Percentiles rank a stretch among this genome's conserved stretches.
phyloP scores from a whole-genome alignment of 768 basidiomycete genomes.

The Phanerodontia chrysosporium region DNA sequence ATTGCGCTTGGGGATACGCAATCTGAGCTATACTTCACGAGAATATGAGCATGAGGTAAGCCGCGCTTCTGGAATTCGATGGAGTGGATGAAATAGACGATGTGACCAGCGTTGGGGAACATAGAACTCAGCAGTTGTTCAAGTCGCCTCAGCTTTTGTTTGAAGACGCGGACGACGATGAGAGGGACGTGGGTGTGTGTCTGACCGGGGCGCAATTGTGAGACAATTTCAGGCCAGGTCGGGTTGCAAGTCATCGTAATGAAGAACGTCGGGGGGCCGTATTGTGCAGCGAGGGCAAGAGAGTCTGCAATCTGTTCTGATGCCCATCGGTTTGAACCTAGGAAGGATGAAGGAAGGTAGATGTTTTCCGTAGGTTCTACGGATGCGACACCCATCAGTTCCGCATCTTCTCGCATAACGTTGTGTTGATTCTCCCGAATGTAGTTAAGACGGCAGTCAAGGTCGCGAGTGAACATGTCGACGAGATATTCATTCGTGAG shows the following conservation, averaged over 20 bases:
- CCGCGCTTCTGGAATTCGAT: constrained; percentile 42
- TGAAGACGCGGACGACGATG: constrained; percentile 33
- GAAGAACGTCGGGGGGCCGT: constrained; percentile 32
- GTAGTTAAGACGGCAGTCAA: constrained; percentile 31
- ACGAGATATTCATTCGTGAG: constrained; percentile 32
- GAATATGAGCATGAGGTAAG: constrained; percentile 37
- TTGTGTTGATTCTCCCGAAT: constrained; percentile 27
- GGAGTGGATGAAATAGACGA: constrained; percentile 28
- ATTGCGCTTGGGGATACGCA: constrained; percentile 25
- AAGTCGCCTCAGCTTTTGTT: constrained; percentile 25
- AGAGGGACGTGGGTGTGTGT: constrained; percentile 30
- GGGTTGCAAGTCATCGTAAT: constrained; percentile 40
- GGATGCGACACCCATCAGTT: constrained; percentile 24
- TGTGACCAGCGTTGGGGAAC: constrained; percentile 28
- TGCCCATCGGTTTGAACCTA: constrained; percentile 33
- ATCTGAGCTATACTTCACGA: constrained; percentile 28
- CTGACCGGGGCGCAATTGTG: constrained; percentile 30
- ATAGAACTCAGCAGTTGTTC: constrained; percentile 24
- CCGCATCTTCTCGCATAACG: constrained; percentile 22
- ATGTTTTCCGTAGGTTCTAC: constrained; percentile 26
- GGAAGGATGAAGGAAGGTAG: constrained; percentile 33
- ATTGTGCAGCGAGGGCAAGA: constrained; percentile 28
- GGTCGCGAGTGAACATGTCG: constrained; percentile 35
- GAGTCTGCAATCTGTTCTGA: constrained; percentile 36
- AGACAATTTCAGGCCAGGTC: constrained; percentile 34